Percentiles rank a stretch among this genome's conserved stretches.
Conservation (phyloP, 495 filamentous ascomycete genomes). For the Penicillium angulare region DNA sequence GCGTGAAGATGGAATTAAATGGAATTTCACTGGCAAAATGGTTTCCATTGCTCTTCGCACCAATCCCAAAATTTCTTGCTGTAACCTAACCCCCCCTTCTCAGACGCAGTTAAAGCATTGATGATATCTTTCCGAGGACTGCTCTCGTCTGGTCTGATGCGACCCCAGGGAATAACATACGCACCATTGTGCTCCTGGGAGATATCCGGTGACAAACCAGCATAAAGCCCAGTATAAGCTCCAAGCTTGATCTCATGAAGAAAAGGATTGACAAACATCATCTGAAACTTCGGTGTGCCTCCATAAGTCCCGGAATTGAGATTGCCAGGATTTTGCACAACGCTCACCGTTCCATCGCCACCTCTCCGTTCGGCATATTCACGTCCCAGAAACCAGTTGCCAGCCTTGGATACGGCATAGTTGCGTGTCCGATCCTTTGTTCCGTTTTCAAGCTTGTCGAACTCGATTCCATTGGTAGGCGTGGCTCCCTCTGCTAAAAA, state of each 20-base stretch:
- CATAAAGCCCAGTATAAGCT: conserved; percentile 44
- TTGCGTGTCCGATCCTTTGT: conserved; percentile 12
- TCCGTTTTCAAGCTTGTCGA: conserved; percentile 21
- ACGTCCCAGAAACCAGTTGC: conserved; percentile 32
- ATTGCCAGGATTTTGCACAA: conserved; percentile 42
- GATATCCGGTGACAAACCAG: conserved; percentile 38
- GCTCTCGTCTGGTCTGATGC: conserved; percentile 20
- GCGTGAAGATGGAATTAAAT: no score
- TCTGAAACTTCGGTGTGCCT: conserved; percentile 11
- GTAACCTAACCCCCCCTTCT: conserved; percentile 33
- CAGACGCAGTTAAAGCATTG: conserved; percentile 21
- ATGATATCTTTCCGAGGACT: conserved; percentile 24
- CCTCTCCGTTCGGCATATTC: conserved; percentile 31
- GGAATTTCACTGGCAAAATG: neutral
- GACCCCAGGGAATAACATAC: conserved; percentile 42
- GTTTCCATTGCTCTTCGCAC: conserved; percentile 28
- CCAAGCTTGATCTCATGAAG: conserved; percentile 27
- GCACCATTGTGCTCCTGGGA: conserved; percentile 27
- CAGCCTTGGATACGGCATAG: conserved; percentile 41
- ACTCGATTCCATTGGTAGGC: conserved; percentile 20
- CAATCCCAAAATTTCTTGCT: conserved; percentile 35
- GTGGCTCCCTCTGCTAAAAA: conserved; percentile 20
- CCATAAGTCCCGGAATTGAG: conserved; percentile 32
- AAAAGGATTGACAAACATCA: conserved; percentile 19
- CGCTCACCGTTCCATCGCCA: conserved; percentile 31